Evolutionary conservation across 139 green algal genomes (phyloP).

Genomic region (Chlorella vulgaris): DNA sequence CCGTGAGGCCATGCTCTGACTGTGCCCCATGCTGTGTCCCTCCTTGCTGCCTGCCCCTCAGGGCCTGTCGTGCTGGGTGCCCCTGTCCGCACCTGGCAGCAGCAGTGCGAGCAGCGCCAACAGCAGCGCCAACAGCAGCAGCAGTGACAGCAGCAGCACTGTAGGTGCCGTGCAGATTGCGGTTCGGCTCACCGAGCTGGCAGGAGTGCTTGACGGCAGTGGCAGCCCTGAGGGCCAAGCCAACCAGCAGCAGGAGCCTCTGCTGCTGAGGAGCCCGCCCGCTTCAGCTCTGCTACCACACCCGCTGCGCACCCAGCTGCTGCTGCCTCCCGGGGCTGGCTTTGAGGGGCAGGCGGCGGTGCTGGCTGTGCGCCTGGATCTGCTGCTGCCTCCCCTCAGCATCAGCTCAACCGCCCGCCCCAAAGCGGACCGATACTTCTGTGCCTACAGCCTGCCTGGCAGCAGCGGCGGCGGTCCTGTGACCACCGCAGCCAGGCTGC

Average conservation of each 20-base stretch:
- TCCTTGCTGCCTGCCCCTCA: not conserved
- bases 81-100: not conserved
- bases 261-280: slow-evolving; percentile 12
- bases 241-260: not conserved
- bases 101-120: not conserved
- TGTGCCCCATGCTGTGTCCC: not conserved
- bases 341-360: not conserved
- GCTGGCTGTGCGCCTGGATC: slow-evolving; percentile 1
- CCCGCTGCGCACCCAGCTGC: not conserved
- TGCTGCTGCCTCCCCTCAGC: slow-evolving; percentile 1
- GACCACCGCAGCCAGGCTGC: slow-evolving; percentile 2
- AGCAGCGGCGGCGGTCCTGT: not conserved
- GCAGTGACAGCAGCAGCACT: not conserved
- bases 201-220: not conserved
- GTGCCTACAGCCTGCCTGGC: slow-evolving; percentile 13
- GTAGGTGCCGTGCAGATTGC: slow-evolving; percentile 8
- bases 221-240: not conserved
- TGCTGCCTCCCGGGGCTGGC: slow-evolving; percentile 11
- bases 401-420: not conserved
- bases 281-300: not conserved
- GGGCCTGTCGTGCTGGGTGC: slow-evolving; percentile 13
- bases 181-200: not conserved
- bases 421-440: slow-evolving; percentile 22
- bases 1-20: too few relatives aligned
- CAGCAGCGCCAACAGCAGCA: not conserved